These are phyloP conservation scores for Craterostigma plantagineum DNA, from an alignment of 257 asterid species.

Conservation along the genomic window DNA sequence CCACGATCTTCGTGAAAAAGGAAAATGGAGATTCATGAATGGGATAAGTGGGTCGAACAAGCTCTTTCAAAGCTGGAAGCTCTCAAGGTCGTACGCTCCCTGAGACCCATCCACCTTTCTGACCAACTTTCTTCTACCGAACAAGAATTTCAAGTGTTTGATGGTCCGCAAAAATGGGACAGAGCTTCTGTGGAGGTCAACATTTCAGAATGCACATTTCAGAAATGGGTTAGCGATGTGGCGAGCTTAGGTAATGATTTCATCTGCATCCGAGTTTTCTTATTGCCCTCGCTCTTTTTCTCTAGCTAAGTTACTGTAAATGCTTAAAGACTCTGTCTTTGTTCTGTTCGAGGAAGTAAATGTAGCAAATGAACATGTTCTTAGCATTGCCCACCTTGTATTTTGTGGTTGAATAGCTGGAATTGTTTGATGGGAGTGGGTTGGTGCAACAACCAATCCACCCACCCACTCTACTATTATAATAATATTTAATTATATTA, in stretches of 20 bases:
- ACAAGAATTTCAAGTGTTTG: slow-evolving; percentile 19
- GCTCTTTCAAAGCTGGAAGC: slow-evolving; percentile 45
- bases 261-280: background rate
- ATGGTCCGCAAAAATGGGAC: slow-evolving; percentile 58
- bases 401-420: too few species aligned
- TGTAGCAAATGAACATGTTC: background rate
- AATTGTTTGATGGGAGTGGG: too few species aligned
- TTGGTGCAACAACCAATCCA: too few species aligned
- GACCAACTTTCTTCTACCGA: slow-evolving; percentile 6
- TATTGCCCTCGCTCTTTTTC: background rate
- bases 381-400: too few species aligned
- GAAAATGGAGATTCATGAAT: slow-evolving; percentile 24
- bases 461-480: too few species aligned
- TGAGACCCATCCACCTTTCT: slow-evolving; percentile 63
- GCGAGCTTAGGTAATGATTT: slow-evolving; percentile 58
- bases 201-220: slow-evolving; percentile 60
- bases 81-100: slow-evolving; percentile 58
- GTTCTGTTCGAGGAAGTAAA: background rate
- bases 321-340: too few species aligned
- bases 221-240: slow-evolving; percentile 59
- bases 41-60: slow-evolving; percentile 66
- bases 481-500: too few species aligned
- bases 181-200: slow-evolving; percentile 65
- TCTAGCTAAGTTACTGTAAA: too few species aligned
- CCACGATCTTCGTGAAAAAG: too few species aligned